Evolutionary conservation across 1,284 basidiomycete genomes (phyloP), one percentile per base, ranked within the genome.

Genomic region (Golubevia sp.): DNA sequence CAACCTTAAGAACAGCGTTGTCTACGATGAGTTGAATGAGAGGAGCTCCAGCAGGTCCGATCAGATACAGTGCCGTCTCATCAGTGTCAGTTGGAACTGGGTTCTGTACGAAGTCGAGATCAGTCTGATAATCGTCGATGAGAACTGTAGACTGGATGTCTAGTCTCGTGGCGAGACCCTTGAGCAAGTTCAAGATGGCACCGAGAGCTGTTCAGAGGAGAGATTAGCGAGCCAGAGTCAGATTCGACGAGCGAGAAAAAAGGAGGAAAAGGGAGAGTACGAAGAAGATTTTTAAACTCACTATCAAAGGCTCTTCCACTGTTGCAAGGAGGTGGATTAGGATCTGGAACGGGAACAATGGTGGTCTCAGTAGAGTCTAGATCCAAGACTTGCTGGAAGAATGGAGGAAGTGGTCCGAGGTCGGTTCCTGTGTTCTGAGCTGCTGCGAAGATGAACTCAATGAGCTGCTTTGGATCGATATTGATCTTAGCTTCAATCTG

Each of bases 71-170:
- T 0, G 87, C 88, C 0, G 89, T 89, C 62, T 86, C 73, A 72
- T 92, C 91, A 4, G 88, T 90, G 87, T 90, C 69, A 2, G 88
- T 88, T 8, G 89, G 87, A 11, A 92, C 89, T 53, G 86, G 86
- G 59, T 84, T 85, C 76, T 92, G 91, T 27, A 85, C 84, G 83
- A 92, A 91, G 34, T 88, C 83, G 51, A 92, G 85, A 58, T 88
- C 86, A 13, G 89, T 90, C 11, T 77, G 69, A 66, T 81, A 84
- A 24, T 84, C 80, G 64, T 84, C 84, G 50, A 84, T 66, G 59
- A 69, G 75, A 56, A 67, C 63, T 4, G 59, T 58, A n/a, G 84
- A 79, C 52, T 75, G 34, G n/a, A 84, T 75, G 27, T 69, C 86
- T 90, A 85, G 70, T 88, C 86, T 53, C 88, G 89, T 76, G 86